Percentiles rank a stretch among this genome's conserved stretches.
These are phyloP conservation scores for Crithidia acanthocephali DNA, from an alignment of 208 protist genomes.

Conservation along the genomic window DNA sequence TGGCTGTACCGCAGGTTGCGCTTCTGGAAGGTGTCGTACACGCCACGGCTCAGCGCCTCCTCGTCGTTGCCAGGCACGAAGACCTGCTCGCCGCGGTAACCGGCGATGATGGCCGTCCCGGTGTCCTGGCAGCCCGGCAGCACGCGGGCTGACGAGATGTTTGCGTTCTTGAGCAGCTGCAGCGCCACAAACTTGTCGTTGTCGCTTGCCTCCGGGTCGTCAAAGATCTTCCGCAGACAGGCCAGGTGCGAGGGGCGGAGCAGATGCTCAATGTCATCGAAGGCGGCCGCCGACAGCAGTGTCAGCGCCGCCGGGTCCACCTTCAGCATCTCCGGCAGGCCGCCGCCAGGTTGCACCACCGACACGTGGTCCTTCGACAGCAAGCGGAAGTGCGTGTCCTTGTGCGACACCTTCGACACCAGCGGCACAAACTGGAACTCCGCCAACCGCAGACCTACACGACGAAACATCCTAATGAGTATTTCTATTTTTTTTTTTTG, in stretches of 20 bases:
- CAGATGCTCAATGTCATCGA: conserved; percentile 95
- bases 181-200: conserved; percentile 98
- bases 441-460: conserved; percentile 32
- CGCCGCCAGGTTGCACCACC: conserved; percentile 54
- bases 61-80: conserved; percentile 95
- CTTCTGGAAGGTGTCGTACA: conserved; percentile 95
- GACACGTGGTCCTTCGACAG: conserved; percentile 90
- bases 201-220: conserved; percentile 95
- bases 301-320: conserved; percentile 92
- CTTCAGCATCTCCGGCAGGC: conserved; percentile 76
- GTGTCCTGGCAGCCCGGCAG: conserved; percentile 97
- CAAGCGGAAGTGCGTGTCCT: conserved; percentile 74
- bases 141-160: conserved; percentile 91
- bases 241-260: conserved; percentile 94
- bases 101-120: conserved; percentile 96
- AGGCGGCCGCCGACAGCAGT: conserved; percentile 85
- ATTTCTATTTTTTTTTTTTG: conserved; percentile 3
- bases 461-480: conserved; percentile 54
- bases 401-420: conserved; percentile 70
- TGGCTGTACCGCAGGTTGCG: conserved; percentile 97
- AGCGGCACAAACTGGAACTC: conserved; percentile 86
- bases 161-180: conserved; percentile 97
- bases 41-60: conserved; percentile 92
- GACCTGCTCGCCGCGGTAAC: conserved; percentile 96
- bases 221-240: conserved; percentile 94